phyloP scores from a whole-genome alignment of 208 protist genomes.

The Naegleria lovaniensis region DNA sequence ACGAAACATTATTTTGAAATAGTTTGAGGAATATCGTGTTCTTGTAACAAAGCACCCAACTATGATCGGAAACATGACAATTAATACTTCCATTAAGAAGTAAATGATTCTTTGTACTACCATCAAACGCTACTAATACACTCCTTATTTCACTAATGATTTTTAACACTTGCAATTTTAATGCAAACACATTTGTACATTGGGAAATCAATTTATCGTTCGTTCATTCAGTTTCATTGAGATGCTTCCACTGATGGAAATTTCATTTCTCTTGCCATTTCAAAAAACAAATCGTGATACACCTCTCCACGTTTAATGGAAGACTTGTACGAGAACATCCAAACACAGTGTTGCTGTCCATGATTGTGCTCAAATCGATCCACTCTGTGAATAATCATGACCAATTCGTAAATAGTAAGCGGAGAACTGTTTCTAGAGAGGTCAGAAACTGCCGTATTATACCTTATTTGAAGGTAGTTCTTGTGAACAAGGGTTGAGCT shows the following conservation, averaged over 20 bases:
- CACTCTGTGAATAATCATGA: not conserved
- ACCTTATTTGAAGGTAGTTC: not conserved
- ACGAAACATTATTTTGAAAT: not conserved
- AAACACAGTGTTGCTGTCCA: not conserved
- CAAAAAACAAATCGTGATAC: not conserved
- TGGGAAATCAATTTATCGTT: too few species aligned
- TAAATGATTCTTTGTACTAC: not conserved
- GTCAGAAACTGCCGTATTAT: not conserved
- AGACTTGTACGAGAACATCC: not conserved
- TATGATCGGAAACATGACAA: slow-evolving; percentile 33
- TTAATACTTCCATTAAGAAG: not conserved
- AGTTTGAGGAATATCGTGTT: slow-evolving; percentile 37
- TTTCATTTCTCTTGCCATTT: not conserved
- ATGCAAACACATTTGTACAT: too few species aligned
- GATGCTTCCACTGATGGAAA: not conserved
- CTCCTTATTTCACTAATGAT: too few species aligned
- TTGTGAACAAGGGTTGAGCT: not conserved
- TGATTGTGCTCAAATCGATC: not conserved
- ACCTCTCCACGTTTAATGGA: not conserved
- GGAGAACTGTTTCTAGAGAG: not conserved
- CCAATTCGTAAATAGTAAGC: not conserved
- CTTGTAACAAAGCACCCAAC: slow-evolving; percentile 34
- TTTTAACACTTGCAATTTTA: too few species aligned
- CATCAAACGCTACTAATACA: too few species aligned
- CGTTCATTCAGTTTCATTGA: not conserved